Conservation (phyloP, 345 rosid species). For the Eucalyptus microcorys region DNA sequence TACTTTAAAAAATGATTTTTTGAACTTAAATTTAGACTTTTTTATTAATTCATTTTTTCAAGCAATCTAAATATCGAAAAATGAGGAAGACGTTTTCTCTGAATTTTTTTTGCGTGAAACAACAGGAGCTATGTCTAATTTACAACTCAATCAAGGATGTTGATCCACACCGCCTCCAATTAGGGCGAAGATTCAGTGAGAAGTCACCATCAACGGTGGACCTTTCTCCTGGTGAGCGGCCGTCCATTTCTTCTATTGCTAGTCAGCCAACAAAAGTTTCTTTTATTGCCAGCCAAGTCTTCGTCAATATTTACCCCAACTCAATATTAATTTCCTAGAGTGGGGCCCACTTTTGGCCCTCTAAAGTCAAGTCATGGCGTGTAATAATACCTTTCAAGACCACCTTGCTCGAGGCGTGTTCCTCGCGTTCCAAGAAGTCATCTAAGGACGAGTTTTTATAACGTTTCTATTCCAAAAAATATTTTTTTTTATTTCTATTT, state of each 20-base stretch:
- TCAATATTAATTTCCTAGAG: neutral
- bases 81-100: fast-evolving
- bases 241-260: fast-evolving
- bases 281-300: neutral
- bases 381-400: fast-evolving
- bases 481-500: no score
- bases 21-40: fast-evolving
- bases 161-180: fast-evolving
- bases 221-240: neutral
- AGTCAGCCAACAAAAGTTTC: neutral
- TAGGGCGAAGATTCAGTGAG: fast-evolving
- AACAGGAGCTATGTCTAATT: fast-evolving
- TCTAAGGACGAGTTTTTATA: no score
- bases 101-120: fast-evolving
- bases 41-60: no score
- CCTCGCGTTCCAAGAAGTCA: no score
- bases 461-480: no score
- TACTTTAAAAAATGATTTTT: fast-evolving
- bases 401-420: neutral
- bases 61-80: fast-evolving
- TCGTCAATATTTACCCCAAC: neutral
- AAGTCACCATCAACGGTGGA: neutral
- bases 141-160: fast-evolving
- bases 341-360: neutral
- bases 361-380: neutral